phyloP scores from a whole-genome alignment of 345 rosid genomes.

The Eucalyptus erythrocorys region DNA sequence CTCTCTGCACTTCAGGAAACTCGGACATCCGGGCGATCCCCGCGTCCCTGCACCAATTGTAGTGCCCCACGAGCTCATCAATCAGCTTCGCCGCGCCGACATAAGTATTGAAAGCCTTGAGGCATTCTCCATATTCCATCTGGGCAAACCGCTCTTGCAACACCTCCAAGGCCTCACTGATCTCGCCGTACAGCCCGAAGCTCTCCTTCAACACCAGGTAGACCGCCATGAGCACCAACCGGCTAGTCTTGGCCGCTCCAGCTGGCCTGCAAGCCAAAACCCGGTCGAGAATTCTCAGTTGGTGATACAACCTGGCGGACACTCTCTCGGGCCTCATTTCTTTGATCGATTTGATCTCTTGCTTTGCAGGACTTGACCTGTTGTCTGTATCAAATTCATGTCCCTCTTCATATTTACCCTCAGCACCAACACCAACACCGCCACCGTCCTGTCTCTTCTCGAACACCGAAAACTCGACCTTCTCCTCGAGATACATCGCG shows the following conservation, averaged over 20 bases:
- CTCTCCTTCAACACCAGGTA: constrained; percentile 72
- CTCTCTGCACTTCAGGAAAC: constrained; percentile 78
- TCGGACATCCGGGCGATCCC: constrained; percentile 80
- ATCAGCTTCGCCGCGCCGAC: constrained; percentile 64
- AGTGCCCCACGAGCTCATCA: constrained; percentile 60
- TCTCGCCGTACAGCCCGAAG: constrained; percentile 57
- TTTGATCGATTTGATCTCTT: constrained; percentile 25
- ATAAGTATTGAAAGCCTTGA: constrained; percentile 63
- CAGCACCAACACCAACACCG: constrained; percentile 3
- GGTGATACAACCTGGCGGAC: constrained; percentile 43
- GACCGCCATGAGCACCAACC: constrained; percentile 57
- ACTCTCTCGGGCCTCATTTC: constrained; percentile 67
- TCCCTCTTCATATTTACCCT: constrained; percentile 19
- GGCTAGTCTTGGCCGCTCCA: constrained; percentile 51
- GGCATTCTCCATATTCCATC: constrained; percentile 68
- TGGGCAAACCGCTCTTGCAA: constrained; percentile 63
- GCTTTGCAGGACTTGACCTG: constrained; percentile 23
- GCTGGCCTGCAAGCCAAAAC: constrained; percentile 58
- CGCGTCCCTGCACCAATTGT: constrained; percentile 68
- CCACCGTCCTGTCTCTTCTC: constrained; percentile 37
- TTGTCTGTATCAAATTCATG: constrained; percentile 18
- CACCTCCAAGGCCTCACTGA: constrained; percentile 60
- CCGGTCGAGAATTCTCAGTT: constrained; percentile 47
- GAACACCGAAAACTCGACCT: constrained; percentile 39
- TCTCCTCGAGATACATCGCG: constrained; percentile 62